phyloP scores from a whole-genome alignment of 2,329 filamentous ascomycete species.

The Aphanoascus verrucosus region DNA sequence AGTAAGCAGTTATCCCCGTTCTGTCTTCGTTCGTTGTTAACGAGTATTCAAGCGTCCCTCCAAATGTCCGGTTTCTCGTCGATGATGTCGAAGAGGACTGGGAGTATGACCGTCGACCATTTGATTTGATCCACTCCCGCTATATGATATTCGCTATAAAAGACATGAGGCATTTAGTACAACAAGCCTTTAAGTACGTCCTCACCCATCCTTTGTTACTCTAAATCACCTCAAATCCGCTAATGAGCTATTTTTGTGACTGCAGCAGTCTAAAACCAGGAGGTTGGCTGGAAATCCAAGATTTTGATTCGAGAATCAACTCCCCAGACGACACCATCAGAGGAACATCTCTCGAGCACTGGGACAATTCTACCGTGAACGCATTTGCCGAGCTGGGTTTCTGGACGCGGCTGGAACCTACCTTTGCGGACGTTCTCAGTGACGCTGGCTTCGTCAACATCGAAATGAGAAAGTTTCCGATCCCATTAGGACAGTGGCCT shows the following conservation, averaged over 20 bases:
- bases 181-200: conserved; percentile 5
- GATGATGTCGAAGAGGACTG: conserved; percentile 53
- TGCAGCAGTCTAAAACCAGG: conserved; percentile 26
- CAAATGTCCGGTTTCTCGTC: conserved; percentile 50
- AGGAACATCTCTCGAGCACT: conserved; percentile 13
- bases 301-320: conserved; percentile 25
- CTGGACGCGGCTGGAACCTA: conserved; percentile 5
- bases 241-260: not conserved
- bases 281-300: conserved; percentile 34
- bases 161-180: conserved; percentile 35
- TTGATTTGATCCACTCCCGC: conserved; percentile 47
- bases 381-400: conserved; percentile 11
- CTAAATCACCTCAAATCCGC: not conserved
- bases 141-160: conserved; percentile 43
- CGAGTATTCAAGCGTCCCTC: conserved; percentile 39
- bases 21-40: not conserved
- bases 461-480: conserved; percentile 14
- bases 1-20: not conserved
- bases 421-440: conserved; percentile 17
- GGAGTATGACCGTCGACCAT: conserved; percentile 40
- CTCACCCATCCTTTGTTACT: not conserved
- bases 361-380: not conserved
- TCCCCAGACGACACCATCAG: conserved; percentile 23
- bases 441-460: conserved; percentile 23
- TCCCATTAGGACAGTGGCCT: conserved; percentile 24